Evolutionary conservation across 148 eudicot species (phyloP).

Genomic region (Vaccinium darrowii): DNA sequence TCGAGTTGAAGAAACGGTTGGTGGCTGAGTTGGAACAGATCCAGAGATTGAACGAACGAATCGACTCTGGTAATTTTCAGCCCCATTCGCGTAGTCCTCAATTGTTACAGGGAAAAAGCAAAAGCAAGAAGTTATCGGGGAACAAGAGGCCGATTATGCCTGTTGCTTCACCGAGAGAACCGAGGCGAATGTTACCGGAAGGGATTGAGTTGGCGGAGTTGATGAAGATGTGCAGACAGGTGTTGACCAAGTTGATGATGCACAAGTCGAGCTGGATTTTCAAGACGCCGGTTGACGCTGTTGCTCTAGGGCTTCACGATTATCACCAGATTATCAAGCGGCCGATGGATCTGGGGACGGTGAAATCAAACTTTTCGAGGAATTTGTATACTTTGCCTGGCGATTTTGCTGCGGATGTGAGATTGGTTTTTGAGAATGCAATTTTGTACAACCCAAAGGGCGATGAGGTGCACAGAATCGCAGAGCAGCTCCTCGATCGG

Average conservation of each 20-base stretch:
- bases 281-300: conserved; percentile 48
- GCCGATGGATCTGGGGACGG: conserved; percentile 65
- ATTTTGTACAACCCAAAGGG: conserved; percentile 68
- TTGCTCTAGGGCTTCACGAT: conserved; percentile 46
- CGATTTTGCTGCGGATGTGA: conserved; percentile 65
- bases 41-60: conserved; percentile 34
- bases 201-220: conserved; percentile 21
- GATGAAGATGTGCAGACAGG: conserved; percentile 46
- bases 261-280: conserved; percentile 44
- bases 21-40: conserved; percentile 40
- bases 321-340: conserved; percentile 48
- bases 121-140: conserved; percentile 30
- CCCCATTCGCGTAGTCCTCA: conserved; percentile 13
- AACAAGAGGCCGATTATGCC: conserved; percentile 31
- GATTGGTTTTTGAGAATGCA: conserved; percentile 75
- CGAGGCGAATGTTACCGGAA: not conserved
- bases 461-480: conserved; percentile 61
- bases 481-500: conserved; percentile 39
- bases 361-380: conserved; percentile 38
- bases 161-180: conserved; percentile 15
- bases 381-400: conserved; percentile 41
- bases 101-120: conserved; percentile 6
- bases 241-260: conserved; percentile 45
- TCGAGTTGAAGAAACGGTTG: conserved; percentile 35
- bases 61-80: conserved; percentile 36